Evolutionary conservation across 106 monocot genomes (phyloP).

Genomic region (Allium fistulosum): DNA sequence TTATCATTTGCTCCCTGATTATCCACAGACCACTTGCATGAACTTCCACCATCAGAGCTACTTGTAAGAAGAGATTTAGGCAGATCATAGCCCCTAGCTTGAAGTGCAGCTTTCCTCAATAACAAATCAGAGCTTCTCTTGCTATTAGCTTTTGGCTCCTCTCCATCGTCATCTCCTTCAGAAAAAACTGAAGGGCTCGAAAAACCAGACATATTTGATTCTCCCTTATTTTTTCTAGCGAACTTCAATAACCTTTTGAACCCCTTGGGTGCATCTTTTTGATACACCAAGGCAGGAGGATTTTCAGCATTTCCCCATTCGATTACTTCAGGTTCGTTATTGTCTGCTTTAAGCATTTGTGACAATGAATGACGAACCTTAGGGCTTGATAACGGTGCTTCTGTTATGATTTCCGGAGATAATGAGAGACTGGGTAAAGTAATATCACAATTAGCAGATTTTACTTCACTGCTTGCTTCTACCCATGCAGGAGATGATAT

Average conservation of each 20-base stretch:
- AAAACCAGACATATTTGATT: slow-evolving; percentile 42
- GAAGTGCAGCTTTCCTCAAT: slow-evolving; percentile 30
- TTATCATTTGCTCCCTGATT: slow-evolving; percentile 15
- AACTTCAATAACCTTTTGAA: slow-evolving; percentile 93
- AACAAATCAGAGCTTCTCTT: slow-evolving; percentile 46
- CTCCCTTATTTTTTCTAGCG: slow-evolving; percentile 80
- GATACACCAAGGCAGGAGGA: slow-evolving; percentile 85
- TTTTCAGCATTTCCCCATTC: slow-evolving; percentile 99
- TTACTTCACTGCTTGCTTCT: slow-evolving; percentile 44
- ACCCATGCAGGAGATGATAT: slow-evolving; percentile 96
- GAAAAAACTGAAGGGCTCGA: slow-evolving; percentile 69
- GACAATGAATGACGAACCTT: slow-evolving; percentile 76
- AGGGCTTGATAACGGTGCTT: slow-evolving; percentile 36
- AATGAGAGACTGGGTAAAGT: slow-evolving; percentile 5
- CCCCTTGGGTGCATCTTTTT: slow-evolving; percentile 92
- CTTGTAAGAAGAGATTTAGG: slow-evolving; percentile 37
- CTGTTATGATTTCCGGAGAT: slow-evolving; percentile 26
- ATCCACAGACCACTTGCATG: slow-evolving; percentile 46
- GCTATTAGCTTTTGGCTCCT: slow-evolving; percentile 49
- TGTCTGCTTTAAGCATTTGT: slow-evolving; percentile 93
- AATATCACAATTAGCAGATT: slow-evolving; percentile 26
- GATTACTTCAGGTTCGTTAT: slow-evolving; percentile 63
- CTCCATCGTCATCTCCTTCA: slow-evolving; percentile 88
- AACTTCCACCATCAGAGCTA: slow-evolving; percentile 62
- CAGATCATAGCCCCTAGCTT: slow-evolving; percentile 34